These are phyloP conservation scores for Tephrocybe sp. DNA, from an alignment of 768 basidiomycete genomes.

Conservation along the genomic window DNA sequence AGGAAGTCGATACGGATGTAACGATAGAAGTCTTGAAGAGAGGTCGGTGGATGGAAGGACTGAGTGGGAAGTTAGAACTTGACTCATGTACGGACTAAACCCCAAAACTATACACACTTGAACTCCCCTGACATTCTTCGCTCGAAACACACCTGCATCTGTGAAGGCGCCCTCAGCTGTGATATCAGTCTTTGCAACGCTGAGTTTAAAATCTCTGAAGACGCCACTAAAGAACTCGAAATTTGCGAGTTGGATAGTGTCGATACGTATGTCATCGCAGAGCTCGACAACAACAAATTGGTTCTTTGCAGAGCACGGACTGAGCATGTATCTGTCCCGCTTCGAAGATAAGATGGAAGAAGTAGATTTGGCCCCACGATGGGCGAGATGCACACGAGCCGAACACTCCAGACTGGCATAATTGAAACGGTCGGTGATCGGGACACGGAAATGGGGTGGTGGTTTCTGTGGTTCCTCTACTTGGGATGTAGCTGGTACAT, in stretches of 20 bases:
- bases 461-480: conserved; percentile 27
- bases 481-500: conserved; percentile 18
- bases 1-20: conserved; percentile 93
- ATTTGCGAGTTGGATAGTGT: conserved; percentile 93
- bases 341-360: conserved; percentile 84
- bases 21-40: conserved; percentile 82
- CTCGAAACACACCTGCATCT: conserved; percentile 72
- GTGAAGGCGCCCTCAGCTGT: conserved; percentile 63
- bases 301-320: conserved; percentile 66
- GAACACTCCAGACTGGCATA: conserved; percentile 93
- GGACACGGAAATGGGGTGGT: conserved; percentile 67
- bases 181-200: conserved; percentile 79
- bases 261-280: conserved; percentile 96
- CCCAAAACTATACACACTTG: conserved; percentile 57
- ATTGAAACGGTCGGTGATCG: conserved; percentile 86
- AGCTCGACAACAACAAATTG: conserved; percentile 93
- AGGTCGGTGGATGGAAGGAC: conserved; percentile 77
- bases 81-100: not conserved
- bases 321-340: conserved; percentile 95
- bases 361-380: conserved; percentile 77
- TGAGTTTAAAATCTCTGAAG: conserved; percentile 88
- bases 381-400: conserved; percentile 84
- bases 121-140: conserved; percentile 88
- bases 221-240: conserved; percentile 98
- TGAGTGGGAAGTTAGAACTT: too few species aligned